Percentiles rank a stretch among this genome's conserved stretches.
Evolutionary conservation across 768 basidiomycete genomes (phyloP).

Genomic region (Rhodotorula kratochvilovae): DNA sequence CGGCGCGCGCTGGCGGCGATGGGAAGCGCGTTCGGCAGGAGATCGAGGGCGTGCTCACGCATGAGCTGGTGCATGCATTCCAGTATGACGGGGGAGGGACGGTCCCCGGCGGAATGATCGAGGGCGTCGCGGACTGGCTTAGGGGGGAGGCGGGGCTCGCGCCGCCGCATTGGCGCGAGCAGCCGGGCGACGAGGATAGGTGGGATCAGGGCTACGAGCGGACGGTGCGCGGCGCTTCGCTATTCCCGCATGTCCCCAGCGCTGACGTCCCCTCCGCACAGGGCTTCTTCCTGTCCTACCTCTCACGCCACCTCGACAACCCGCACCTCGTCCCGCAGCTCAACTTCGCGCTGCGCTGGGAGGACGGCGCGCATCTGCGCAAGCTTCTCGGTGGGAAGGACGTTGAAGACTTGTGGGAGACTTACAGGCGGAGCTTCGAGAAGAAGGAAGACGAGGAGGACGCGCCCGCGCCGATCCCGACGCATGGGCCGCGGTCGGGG

Average conservation of each 20-base stretch:
- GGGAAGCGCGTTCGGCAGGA: conserved; percentile 56
- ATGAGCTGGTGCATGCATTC: conserved; percentile 75
- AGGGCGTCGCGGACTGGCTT: conserved; percentile 76
- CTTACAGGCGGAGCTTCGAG: conserved; percentile 49
- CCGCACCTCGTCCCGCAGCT: conserved; percentile 55
- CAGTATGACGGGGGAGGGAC: conserved; percentile 62
- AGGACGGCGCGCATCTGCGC: conserved; percentile 57
- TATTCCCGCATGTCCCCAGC: not conserved
- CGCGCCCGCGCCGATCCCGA: conserved; percentile 21
- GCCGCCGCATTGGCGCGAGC: conserved; percentile 67
- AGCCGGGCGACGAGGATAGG: conserved; percentile 44
- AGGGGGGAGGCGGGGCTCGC: conserved; percentile 58
- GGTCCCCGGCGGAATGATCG: conserved; percentile 67
- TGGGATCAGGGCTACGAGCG: conserved; percentile 75
- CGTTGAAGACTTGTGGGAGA: conserved; percentile 59
- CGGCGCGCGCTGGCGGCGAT: conserved; percentile 39
- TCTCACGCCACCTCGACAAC: conserved; percentile 53
- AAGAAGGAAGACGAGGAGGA: not conserved
- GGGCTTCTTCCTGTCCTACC: conserved; percentile 70
- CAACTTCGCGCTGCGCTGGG: conserved; percentile 57
- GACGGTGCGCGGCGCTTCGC: conserved; percentile 48
- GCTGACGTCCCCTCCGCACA: not conserved
- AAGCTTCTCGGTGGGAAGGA: conserved; percentile 54
- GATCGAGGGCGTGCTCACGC: conserved; percentile 65
- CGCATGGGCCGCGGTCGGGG: not conserved